Evolutionary conservation across 2,329 filamentous ascomycete species (phyloP).

Genomic region (Aureobasidium sp.): DNA sequence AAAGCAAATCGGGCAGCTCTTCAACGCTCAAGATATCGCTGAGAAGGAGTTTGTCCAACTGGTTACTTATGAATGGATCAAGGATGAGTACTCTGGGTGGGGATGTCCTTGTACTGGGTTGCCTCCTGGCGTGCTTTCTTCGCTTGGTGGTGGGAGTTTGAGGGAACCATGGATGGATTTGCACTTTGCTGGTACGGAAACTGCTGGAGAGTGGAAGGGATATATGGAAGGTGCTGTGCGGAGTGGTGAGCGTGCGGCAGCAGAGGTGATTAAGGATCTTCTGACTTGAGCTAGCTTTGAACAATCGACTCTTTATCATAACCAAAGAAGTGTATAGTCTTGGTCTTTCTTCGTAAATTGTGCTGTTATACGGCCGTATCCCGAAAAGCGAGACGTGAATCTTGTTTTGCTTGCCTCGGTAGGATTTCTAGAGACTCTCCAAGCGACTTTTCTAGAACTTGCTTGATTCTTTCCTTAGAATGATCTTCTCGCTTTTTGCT

Average conservation of each 20-base stretch:
- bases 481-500: neutral
- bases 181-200: slow-evolving; percentile 49
- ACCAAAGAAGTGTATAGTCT: no score
- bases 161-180: slow-evolving; percentile 26
- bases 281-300: neutral
- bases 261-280: slow-evolving; percentile 31
- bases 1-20: neutral
- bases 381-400: neutral
- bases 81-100: slow-evolving; percentile 15
- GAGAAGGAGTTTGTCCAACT: slow-evolving; percentile 12
- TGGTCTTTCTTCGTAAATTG: no score
- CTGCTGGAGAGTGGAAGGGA: slow-evolving; percentile 44
- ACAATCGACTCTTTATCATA: no score
- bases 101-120: slow-evolving; percentile 2
- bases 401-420: neutral
- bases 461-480: neutral
- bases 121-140: neutral
- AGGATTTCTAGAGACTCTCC: neutral
- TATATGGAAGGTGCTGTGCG: slow-evolving; percentile 52
- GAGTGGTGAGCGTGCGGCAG: slow-evolving; percentile 40
- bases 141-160: slow-evolving; percentile 14
- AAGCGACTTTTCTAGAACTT: neutral
- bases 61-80: slow-evolving; percentile 20
- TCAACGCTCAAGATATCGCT: neutral
- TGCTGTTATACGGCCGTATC: neutral